A percentile compares a stretch with the other conserved stretches of the same genome.
Evolutionary conservation across 2,329 filamentous ascomycete genomes (phyloP).

Genomic region (Phialemoniopsis sp.): DNA sequence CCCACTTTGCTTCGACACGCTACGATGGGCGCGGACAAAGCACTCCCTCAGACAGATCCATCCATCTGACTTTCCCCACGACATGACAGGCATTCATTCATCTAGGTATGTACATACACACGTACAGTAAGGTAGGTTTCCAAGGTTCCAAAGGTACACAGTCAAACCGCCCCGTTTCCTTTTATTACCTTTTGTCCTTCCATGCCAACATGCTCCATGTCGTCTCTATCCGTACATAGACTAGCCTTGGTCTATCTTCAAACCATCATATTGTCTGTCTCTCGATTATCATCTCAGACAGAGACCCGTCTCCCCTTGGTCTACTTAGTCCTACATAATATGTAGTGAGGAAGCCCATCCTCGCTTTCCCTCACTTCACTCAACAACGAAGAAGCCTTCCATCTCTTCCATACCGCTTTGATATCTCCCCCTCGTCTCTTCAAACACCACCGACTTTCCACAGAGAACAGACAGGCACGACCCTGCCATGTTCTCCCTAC

Average conservation of each 20-base stretch:
- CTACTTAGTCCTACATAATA: neutral
- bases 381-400: neutral
- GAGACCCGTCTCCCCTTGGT: no score
- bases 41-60: constrained; percentile 17
- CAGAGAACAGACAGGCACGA: no score
- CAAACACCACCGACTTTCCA: no score
- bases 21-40: constrained; percentile 18
- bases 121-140: constrained; percentile 6
- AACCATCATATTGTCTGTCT: constrained; percentile 3
- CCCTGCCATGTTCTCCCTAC: no score
- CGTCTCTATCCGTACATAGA: constrained; percentile 11
- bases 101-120: neutral
- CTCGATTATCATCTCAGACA: constrained; percentile 5
- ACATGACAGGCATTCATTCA: neutral
- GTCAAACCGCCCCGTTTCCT: constrained; percentile 23
- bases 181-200: constrained; percentile 20
- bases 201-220: constrained; percentile 20
- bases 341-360: no score
- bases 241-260: constrained; percentile 19
- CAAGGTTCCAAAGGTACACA: no score
- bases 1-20: constrained; percentile 18
- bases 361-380: no score
- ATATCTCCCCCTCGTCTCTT: constrained; percentile 1
- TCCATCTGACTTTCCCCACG: neutral
- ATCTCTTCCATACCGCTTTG: neutral